These are phyloP conservation scores for Mariannaea sp. DNA, from an alignment of 2,329 filamentous ascomycete genomes.

Conservation along the genomic window DNA sequence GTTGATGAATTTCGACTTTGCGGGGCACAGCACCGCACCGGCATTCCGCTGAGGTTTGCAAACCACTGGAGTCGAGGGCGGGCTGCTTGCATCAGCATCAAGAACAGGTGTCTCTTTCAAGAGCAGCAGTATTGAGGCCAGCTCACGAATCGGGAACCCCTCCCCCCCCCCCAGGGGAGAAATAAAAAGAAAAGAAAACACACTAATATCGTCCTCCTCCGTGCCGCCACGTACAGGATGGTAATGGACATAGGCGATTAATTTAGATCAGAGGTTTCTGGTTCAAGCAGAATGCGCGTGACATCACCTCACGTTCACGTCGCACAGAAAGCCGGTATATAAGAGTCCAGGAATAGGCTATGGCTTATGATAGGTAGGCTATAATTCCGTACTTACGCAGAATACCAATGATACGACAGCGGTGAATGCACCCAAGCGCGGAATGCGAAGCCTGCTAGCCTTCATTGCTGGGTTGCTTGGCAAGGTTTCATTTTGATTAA, in stretches of 20 bases:
- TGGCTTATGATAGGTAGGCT: not conserved
- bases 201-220: too few species aligned
- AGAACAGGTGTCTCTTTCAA: not conserved
- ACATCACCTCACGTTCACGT: constrained; percentile 21
- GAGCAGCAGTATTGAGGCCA: too few species aligned
- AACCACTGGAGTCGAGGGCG: constrained; percentile 8
- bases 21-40: constrained; percentile 9
- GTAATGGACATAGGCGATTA: too few species aligned
- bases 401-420: constrained; percentile 17
- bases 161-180: too few species aligned
- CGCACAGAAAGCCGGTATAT: constrained; percentile 24
- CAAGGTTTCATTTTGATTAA: constrained; percentile 23
- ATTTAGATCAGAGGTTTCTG: not conserved
- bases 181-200: too few species aligned
- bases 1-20: constrained; percentile 18
- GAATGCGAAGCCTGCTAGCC: constrained; percentile 17
- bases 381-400: not conserved
- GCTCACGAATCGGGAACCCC: not conserved
- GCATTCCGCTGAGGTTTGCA: constrained; percentile 11
- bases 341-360: not conserved
- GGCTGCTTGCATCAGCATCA: constrained; percentile 1
- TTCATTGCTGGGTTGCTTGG: constrained; percentile 13
- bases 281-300: not conserved
- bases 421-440: constrained; percentile 26
- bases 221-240: too few species aligned